Percentiles rank a stretch among this genome's conserved stretches.
These are phyloP conservation scores for Aspergillus brunneoviolaceus DNA, from an alignment of 2,329 filamentous ascomycete genomes.

Conservation along the genomic window DNA sequence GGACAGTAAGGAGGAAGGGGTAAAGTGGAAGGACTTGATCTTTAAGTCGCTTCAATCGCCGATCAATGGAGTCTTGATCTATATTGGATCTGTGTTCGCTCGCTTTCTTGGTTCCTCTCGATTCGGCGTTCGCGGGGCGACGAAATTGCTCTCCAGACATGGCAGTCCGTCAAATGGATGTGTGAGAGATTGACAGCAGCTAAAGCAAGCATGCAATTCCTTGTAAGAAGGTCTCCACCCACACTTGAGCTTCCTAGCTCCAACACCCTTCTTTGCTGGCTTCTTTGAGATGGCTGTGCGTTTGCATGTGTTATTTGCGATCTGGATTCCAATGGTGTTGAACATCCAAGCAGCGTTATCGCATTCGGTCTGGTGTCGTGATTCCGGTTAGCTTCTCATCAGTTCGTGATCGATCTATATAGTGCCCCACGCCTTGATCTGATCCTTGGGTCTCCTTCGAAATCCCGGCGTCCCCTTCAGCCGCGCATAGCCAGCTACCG, in stretches of 20 bases:
- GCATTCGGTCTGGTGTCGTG: neutral
- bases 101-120: slow-evolving; percentile 24
- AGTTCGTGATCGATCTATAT: neutral
- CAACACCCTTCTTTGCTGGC: neutral
- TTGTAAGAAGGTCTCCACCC: neutral
- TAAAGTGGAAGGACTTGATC: slow-evolving; percentile 45
- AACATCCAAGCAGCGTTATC: neutral
- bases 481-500: neutral
- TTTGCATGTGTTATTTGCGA: neutral
- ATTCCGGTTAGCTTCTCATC: neutral
- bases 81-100: slow-evolving; percentile 21
- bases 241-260: neutral
- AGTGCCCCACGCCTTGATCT: neutral
- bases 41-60: slow-evolving; percentile 40
- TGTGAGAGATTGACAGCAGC: slow-evolving; percentile 4
- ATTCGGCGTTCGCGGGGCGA: slow-evolving; percentile 29
- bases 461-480: neutral
- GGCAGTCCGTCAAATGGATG: slow-evolving; percentile 29
- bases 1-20: slow-evolving; percentile 49
- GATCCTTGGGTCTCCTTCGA: neutral
- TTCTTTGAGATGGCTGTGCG: neutral
- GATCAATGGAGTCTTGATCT: slow-evolving; percentile 34
- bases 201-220: neutral
- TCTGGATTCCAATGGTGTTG: neutral
- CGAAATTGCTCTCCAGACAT: slow-evolving; percentile 41